phyloP scores from a whole-genome alignment of 2,329 filamentous ascomycete species.

The Pseudogymnoascus sp. region DNA sequence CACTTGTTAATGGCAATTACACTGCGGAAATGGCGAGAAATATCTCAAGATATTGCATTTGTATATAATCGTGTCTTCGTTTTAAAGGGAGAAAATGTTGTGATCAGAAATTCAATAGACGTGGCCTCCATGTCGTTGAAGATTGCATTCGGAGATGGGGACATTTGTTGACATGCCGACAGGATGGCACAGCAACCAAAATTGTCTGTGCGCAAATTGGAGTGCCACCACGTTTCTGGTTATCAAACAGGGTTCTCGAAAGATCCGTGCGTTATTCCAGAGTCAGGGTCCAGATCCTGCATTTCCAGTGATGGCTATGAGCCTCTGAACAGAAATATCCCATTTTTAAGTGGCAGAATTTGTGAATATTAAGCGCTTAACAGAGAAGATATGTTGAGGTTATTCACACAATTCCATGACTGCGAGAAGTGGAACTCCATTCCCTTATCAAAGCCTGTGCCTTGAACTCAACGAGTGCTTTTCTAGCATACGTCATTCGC shows the following conservation, averaged over 20 bases:
- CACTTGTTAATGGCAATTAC: background rate
- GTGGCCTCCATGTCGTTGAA: background rate
- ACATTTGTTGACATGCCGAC: conserved; percentile 3
- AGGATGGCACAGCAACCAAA: conserved; percentile 5
- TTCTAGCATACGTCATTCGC: background rate
- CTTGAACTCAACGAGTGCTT: background rate
- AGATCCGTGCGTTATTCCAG: background rate
- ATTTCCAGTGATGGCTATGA: background rate
- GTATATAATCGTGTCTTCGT: conserved; percentile 1
- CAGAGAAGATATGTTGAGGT: background rate
- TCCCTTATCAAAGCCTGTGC: background rate
- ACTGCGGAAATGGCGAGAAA: background rate
- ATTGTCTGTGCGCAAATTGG: background rate
- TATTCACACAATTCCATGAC: background rate
- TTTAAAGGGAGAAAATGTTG: background rate
- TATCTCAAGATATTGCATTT: background rate
- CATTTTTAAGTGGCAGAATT: background rate
- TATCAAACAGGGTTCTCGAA: background rate
- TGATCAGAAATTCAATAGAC: background rate
- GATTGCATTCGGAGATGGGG: background rate
- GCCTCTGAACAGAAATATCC: background rate
- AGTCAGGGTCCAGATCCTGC: background rate
- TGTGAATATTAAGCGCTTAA: background rate
- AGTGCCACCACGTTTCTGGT: background rate
- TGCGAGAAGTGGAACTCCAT: background rate